Percentiles rank a stretch among this genome's conserved stretches.
Evolutionary conservation across 352 stramenopile species (phyloP).

Genomic region (Globisporangium canariense): DNA sequence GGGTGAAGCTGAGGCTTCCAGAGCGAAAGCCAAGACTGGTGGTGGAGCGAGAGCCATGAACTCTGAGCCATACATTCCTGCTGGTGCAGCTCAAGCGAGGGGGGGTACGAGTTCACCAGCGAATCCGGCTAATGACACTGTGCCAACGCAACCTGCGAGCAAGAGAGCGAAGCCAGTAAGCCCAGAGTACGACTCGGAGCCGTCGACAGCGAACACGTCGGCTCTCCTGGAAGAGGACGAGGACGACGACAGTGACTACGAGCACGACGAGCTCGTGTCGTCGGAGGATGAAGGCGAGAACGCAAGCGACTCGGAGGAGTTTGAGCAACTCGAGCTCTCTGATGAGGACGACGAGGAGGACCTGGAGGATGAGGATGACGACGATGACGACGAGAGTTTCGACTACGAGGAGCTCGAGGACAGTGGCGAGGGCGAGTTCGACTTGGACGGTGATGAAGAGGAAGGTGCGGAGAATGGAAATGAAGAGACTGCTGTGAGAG

Average conservation of each 20-base stretch:
- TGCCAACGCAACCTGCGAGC: background rate
- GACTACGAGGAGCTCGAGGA: conserved; percentile 23
- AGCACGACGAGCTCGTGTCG: conserved; percentile 76
- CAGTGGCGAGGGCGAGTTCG: conserved; percentile 10
- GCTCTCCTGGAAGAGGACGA: conserved; percentile 31
- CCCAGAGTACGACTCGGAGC: conserved; percentile 6
- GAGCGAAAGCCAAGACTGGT: background rate
- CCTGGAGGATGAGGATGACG: conserved; percentile 15
- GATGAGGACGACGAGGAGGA: conserved; percentile 54
- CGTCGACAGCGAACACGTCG: conserved; percentile 7
- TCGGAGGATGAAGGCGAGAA: conserved; percentile 36
- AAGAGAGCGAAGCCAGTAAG: background rate
- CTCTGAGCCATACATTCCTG: background rate
- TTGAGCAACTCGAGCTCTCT: conserved; percentile 70
- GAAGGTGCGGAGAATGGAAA: background rate
- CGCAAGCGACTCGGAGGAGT: conserved; percentile 70
- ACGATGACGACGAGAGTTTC: conserved; percentile 20
- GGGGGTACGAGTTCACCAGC: background rate
- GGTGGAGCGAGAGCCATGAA: background rate
- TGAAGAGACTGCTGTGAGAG: background rate
- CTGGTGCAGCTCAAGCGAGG: background rate
- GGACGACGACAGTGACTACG: conserved; percentile 82
- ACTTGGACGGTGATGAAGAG: background rate
- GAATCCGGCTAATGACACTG: background rate
- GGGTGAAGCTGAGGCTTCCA: background rate